A percentile compares a stretch with the other conserved stretches of the same genome.
phyloP scores from a whole-genome alignment of 1,139 yeast species.

The Hyphopichia pseudoburtonii region DNA sequence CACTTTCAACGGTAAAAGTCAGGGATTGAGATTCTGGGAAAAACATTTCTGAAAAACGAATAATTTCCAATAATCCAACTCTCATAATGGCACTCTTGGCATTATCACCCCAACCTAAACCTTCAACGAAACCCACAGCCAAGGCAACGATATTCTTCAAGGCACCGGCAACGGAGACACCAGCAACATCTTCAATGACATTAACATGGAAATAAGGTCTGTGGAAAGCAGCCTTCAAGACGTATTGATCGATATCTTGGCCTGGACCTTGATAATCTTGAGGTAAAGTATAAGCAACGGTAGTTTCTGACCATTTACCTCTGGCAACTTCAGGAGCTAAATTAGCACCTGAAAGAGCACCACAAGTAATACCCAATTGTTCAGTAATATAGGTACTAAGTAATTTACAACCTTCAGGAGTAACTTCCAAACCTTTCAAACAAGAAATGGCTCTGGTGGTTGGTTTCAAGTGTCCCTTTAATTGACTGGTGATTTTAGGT shows the following conservation, averaged over 20 bases:
- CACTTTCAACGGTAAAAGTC: conserved; percentile 87
- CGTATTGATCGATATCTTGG: conserved; percentile 66
- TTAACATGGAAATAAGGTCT: conserved; percentile 94
- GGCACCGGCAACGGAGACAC: conserved; percentile 94
- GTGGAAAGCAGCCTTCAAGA: conserved; percentile 79
- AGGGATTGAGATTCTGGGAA: conserved; percentile 69
- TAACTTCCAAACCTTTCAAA: conserved; percentile 87
- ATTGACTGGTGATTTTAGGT: conserved; percentile 67
- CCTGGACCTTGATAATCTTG: conserved; percentile 69
- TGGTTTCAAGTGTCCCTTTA: conserved; percentile 70
- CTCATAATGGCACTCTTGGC: conserved; percentile 96
- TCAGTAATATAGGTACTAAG: conserved; percentile 74
- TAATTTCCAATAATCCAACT: conserved; percentile 85
- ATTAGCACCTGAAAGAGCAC: conserved; percentile 94
- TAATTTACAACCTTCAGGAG: conserved; percentile 75
- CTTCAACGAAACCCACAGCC: conserved; percentile 94
- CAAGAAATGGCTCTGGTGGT: conserved; percentile 85
- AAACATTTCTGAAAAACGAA: conserved; percentile 53
- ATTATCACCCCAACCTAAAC: conserved; percentile 97
- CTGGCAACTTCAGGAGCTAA: conserved; percentile 93
- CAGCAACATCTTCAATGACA: conserved; percentile 86
- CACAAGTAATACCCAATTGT: conserved; percentile 81
- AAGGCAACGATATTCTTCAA: conserved; percentile 90
- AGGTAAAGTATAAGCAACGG: conserved; percentile 83
- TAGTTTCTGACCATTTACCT: conserved; percentile 93